These are phyloP conservation scores for Chaetomiaceae sp. DNA, from an alignment of 2,329 filamentous ascomycete species.

Conservation along the genomic window DNA sequence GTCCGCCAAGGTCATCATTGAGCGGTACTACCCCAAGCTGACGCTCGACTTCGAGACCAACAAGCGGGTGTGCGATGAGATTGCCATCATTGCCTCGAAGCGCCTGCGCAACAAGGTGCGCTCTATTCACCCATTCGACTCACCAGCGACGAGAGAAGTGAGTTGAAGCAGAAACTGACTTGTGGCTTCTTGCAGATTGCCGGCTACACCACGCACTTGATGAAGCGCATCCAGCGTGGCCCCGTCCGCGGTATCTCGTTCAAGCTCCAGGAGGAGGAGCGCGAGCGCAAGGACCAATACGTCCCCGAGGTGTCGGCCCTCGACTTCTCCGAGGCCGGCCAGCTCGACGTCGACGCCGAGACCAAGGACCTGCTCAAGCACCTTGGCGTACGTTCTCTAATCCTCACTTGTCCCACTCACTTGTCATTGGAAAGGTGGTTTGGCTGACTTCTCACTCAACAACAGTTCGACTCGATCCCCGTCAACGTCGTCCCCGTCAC, in stretches of 20 bases:
- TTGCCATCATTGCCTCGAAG: constrained; percentile 98
- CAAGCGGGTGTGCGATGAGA: constrained; percentile 96
- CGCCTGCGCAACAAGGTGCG: constrained; percentile 96
- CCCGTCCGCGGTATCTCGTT: constrained; percentile 99
- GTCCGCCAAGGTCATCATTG: constrained; percentile 99
- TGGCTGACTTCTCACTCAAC: constrained; percentile 20
- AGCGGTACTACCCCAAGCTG: constrained; percentile 92
- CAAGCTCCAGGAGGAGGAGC: constrained; percentile 99
- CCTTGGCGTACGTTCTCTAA: constrained; percentile 80
- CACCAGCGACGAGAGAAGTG: background rate
- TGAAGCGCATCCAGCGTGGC: constrained; percentile 99
- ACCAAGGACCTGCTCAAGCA: constrained; percentile 99
- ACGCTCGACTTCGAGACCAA: constrained; percentile 99
- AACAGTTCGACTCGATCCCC: constrained; percentile 91
- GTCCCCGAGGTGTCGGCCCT: constrained; percentile 98
- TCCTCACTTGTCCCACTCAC: background rate
- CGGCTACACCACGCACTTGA: constrained; percentile 96
- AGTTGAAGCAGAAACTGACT: background rate
- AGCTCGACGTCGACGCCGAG: constrained; percentile 92
- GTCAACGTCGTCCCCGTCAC: constrained; percentile 91
- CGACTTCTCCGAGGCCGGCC: constrained; percentile 92
- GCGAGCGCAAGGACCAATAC: constrained; percentile 99
- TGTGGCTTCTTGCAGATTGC: constrained; percentile 61
- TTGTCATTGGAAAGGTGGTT: constrained; percentile 7
- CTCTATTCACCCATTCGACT: background rate